Conservation (phyloP, 768 basidiomycete genomes). For the Tulasnella sp. region DNA sequence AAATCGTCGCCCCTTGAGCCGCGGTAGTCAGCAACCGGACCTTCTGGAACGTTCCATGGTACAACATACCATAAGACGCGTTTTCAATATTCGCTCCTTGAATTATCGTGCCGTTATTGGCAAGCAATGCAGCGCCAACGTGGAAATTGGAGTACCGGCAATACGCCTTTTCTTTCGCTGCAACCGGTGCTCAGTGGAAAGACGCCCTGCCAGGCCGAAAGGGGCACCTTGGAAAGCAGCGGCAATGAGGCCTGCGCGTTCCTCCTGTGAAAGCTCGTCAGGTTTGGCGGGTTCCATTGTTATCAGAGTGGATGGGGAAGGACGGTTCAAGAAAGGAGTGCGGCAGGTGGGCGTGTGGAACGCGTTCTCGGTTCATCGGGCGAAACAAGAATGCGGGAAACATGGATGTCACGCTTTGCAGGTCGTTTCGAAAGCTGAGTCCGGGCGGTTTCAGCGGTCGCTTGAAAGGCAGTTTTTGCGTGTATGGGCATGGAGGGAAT, state of each 20-base stretch:
- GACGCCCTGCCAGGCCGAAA: not conserved
- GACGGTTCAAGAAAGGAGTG: not conserved
- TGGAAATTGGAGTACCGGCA: constrained; percentile 83
- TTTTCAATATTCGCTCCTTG: constrained; percentile 91
- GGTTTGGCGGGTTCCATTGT: not conserved
- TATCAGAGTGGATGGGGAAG: not conserved
- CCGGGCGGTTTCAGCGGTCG: no score
- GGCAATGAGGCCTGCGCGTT: constrained; percentile 39
- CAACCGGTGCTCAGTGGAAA: not conserved
- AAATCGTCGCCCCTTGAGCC: constrained; percentile 69
- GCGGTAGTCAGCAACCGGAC: not conserved
- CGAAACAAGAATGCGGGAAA: no score
- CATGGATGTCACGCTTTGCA: no score
- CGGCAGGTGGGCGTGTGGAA: no score
- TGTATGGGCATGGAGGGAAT: no score
- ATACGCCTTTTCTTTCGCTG: constrained; percentile 50
- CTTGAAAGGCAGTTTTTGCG: no score
- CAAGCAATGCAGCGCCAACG: constrained; percentile 78
- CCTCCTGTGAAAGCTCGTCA: constrained; percentile 26
- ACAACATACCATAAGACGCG: constrained; percentile 62
- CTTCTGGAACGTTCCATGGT: not conserved
- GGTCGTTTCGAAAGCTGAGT: no score
- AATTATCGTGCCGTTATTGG: constrained; percentile 55
- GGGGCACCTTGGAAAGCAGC: constrained; percentile 46
- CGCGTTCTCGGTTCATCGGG: no score